Conservation (phyloP, 352 stramenopile genomes). For the Thraustochytrium striatum region DNA sequence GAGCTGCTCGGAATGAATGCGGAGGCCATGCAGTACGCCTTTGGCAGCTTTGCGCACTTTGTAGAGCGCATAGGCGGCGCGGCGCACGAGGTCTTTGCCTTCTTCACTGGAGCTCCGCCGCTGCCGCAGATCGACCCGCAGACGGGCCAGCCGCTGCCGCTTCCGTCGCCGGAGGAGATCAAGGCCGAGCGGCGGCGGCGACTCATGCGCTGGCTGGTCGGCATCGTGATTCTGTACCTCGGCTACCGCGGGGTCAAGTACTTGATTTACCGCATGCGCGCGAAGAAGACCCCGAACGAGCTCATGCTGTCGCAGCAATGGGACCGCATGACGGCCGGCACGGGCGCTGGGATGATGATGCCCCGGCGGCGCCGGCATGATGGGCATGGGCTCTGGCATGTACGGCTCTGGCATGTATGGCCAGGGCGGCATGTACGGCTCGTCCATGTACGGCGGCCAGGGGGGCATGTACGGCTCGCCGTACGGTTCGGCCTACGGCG, state of each 20-base stretch:
- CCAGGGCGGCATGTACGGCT: not conserved
- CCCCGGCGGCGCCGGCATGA: not conserved
- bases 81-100: constrained; percentile 30
- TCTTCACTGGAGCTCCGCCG: constrained; percentile 41
- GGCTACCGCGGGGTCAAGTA: constrained; percentile 41
- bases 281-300: constrained; percentile 26
- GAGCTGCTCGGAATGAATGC: constrained; percentile 51
- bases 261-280: constrained; percentile 24
- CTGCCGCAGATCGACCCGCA: constrained; percentile 41
- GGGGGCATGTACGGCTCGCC: not conserved
- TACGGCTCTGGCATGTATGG: constrained; percentile 35
- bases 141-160: constrained; percentile 24
- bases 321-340: not conserved
- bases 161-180: constrained; percentile 28
- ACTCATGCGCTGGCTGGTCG: constrained; percentile 33
- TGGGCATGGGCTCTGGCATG: not conserved
- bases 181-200: constrained; percentile 14
- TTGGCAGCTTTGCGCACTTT: constrained; percentile 48
- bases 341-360: constrained; percentile 4
- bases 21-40: constrained; percentile 44
- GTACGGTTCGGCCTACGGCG: not conserved
- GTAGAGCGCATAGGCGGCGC: constrained; percentile 35
- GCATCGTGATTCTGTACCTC: constrained; percentile 27
- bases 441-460: constrained; percentile 5
- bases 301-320: constrained; percentile 37